Evolutionary conservation across 2,329 filamentous ascomycete species (phyloP).

Genomic region (Fusarium falciforme): DNA sequence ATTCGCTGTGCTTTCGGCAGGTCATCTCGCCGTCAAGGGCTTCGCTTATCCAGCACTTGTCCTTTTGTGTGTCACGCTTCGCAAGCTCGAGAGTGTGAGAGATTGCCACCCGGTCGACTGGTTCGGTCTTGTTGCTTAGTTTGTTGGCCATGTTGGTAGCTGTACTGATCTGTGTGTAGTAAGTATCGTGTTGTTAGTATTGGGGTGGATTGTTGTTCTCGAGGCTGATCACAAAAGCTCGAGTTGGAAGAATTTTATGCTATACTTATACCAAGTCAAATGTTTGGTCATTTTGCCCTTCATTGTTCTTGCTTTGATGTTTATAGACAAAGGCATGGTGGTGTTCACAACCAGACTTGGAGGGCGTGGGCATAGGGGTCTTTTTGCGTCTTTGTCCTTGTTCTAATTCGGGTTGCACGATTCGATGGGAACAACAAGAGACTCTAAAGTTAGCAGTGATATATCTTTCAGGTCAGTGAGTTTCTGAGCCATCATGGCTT

Average conservation of each 20-base stretch:
- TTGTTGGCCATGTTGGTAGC: neutral
- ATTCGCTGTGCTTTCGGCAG: neutral
- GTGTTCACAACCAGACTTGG: neutral
- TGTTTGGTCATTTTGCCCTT: neutral
- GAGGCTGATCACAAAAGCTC: neutral
- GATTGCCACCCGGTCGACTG: neutral
- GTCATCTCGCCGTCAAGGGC: neutral
- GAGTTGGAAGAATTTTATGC: neutral
- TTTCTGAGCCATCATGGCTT: neutral
- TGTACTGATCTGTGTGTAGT: neutral
- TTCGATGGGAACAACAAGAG: neutral
- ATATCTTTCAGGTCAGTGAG: neutral
- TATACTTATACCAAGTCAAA: neutral
- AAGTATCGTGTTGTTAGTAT: neutral
- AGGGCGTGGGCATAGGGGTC: too few species aligned
- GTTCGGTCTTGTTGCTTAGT: neutral
- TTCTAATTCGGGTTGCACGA: neutral
- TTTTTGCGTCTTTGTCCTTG: neutral
- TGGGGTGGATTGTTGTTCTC: neutral
- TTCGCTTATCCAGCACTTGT: constrained; percentile 5
- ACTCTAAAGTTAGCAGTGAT: neutral
- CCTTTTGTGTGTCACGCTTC: neutral
- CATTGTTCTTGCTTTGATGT: neutral
- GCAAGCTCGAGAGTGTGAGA: neutral
- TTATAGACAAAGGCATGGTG: neutral